Evolutionary conservation across 352 stramenopile genomes (phyloP).

Genomic region (Globisporangium yorkense): DNA sequence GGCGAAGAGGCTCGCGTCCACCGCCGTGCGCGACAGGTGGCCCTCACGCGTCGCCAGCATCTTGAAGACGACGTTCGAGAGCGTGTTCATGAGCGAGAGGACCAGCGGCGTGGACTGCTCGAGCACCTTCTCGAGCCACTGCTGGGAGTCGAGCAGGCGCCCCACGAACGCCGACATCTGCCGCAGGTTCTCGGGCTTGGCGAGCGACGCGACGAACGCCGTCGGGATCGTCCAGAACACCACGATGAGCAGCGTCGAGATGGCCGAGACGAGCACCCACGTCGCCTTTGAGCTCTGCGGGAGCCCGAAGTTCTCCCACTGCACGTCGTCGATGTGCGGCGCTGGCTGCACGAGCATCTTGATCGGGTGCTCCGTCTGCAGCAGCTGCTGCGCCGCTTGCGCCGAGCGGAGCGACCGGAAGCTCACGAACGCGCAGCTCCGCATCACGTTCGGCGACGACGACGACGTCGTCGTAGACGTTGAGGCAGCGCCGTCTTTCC

Average conservation of each 20-base stretch:
- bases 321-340: constrained; percentile 58
- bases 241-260: constrained; percentile 49
- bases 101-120: constrained; percentile 63
- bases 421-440: constrained; percentile 61
- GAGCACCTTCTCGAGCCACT: constrained; percentile 43
- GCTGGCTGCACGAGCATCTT: constrained; percentile 55
- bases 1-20: constrained; percentile 63
- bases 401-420: constrained; percentile 60
- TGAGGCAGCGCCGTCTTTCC: constrained; percentile 17
- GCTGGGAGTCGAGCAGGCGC: constrained; percentile 32
- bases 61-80: constrained; percentile 65
- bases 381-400: constrained; percentile 61
- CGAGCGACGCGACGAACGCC: constrained; percentile 69
- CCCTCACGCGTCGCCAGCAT: constrained; percentile 57
- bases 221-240: constrained; percentile 80
- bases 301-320: constrained; percentile 78
- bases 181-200: constrained; percentile 56
- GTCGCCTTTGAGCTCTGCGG: constrained; percentile 52
- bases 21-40: constrained; percentile 56
- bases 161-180: constrained; percentile 45
- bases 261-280: constrained; percentile 51
- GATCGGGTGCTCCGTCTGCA: constrained; percentile 63
- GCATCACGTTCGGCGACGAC: constrained; percentile 46
- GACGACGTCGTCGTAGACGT: constrained; percentile 9
- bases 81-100: constrained; percentile 61